These are phyloP conservation scores for Anisodus tanguticus DNA, from an alignment of 257 asterid species.

Conservation along the genomic window DNA sequence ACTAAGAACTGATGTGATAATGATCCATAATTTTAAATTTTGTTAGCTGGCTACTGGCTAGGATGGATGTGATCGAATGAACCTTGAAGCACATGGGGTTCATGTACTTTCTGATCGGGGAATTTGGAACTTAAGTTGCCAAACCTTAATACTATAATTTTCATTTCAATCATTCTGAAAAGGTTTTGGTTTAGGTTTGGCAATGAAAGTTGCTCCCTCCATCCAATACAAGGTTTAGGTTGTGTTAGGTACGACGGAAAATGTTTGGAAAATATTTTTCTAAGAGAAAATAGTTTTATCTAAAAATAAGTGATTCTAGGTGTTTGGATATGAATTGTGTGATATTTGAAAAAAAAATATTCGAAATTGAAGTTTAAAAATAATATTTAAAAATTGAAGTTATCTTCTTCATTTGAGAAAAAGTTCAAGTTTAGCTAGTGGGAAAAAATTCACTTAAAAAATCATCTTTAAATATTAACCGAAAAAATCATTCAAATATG, in stretches of 20 bases:
- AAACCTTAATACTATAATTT: background rate
- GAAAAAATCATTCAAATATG: background rate
- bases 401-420: background rate
- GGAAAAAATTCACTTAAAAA: background rate
- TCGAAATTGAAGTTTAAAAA: background rate
- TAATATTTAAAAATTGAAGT: no score
- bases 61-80: background rate
- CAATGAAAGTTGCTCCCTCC: no score
- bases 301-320: no score
- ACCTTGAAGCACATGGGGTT: slow-evolving; percentile 32
- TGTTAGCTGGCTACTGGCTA: slow-evolving; percentile 30
- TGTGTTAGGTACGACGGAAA: no score
- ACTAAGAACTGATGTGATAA: background rate
- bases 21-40: background rate
- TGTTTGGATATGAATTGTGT: no score
- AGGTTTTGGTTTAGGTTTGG: no score
- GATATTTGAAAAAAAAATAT: background rate
- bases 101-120: slow-evolving; percentile 19
- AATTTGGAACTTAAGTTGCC: slow-evolving; percentile 22
- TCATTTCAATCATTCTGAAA: no score
- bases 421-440: background rate
- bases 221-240: no score
- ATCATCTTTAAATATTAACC: background rate
- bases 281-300: no score
- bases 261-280: no score